Percentiles rank a stretch among this genome's conserved stretches.
These are phyloP conservation scores for Tetrahymena elliotti DNA, from an alignment of 73 alveolate species.

Conservation along the genomic window DNA sequence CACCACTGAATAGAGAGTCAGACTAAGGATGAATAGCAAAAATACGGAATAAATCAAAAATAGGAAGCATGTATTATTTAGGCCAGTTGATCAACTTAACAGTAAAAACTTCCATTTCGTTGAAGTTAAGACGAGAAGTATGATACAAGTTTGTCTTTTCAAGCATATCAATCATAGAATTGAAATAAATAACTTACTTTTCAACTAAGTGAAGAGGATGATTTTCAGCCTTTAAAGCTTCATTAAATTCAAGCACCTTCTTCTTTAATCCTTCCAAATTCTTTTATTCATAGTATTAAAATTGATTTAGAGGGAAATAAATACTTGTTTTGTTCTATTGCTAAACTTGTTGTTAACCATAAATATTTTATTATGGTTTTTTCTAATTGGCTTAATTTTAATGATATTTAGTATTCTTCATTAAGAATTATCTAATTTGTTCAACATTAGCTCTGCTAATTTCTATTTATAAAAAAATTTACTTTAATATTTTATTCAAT, in stretches of 20 bases:
- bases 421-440: slow-evolving; percentile 60
- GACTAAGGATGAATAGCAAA: slow-evolving; percentile 64
- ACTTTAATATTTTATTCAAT: not conserved
- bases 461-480: slow-evolving; percentile 3
- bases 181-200: slow-evolving; percentile 62
- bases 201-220: slow-evolving; percentile 45
- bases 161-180: slow-evolving; percentile 57
- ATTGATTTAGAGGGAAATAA: slow-evolving; percentile 62
- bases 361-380: slow-evolving; percentile 11
- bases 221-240: slow-evolving; percentile 43
- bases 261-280: slow-evolving; percentile 84
- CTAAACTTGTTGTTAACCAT: slow-evolving; percentile 39
- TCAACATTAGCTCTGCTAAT: slow-evolving; percentile 43
- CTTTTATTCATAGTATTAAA: slow-evolving; percentile 63
- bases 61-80: slow-evolving; percentile 77
- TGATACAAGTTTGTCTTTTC: slow-evolving; percentile 54
- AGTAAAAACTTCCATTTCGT: slow-evolving; percentile 53
- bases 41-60: slow-evolving; percentile 88
- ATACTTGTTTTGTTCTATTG: slow-evolving; percentile 16
- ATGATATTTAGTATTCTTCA: slow-evolving; percentile 10
- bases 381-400: not conserved
- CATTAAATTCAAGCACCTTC: slow-evolving; percentile 81
- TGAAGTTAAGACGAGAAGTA: slow-evolving; percentile 63
- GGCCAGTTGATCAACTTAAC: slow-evolving; percentile 83
- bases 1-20: slow-evolving; percentile 18